phyloP scores from a whole-genome alignment of 2,329 filamentous ascomycete species.

The Fonsecaea nubica region DNA sequence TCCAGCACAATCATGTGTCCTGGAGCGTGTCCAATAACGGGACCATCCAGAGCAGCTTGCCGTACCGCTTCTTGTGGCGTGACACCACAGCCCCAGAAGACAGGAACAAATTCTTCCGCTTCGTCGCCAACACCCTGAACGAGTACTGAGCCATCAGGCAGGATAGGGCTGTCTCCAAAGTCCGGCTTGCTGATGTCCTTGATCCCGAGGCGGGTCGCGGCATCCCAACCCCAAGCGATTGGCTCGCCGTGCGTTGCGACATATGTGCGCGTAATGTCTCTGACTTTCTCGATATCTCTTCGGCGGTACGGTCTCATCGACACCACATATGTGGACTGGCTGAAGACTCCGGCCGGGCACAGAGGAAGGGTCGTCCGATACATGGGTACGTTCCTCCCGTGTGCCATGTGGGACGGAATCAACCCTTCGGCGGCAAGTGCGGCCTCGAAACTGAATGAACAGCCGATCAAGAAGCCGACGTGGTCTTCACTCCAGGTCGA shows the following conservation, averaged over 20 bases:
- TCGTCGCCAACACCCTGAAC: constrained; percentile 38
- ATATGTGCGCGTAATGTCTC: constrained; percentile 63
- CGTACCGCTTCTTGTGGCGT: constrained; percentile 71
- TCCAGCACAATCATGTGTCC: constrained; percentile 69
- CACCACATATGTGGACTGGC: constrained; percentile 62
- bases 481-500: constrained; percentile 64
- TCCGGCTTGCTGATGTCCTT: constrained; percentile 59
- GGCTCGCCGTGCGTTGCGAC: constrained; percentile 68
- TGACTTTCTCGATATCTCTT: constrained; percentile 59
- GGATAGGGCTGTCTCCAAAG: constrained; percentile 61
- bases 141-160: constrained; percentile 46
- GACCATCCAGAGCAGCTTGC: constrained; percentile 60
- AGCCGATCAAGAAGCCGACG: constrained; percentile 68
- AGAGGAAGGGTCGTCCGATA: constrained; percentile 65
- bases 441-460: constrained; percentile 68
- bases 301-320: constrained; percentile 67
- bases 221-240: constrained; percentile 70
- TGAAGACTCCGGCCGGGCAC: constrained; percentile 65
- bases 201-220: constrained; percentile 60
- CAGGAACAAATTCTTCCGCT: constrained; percentile 56
- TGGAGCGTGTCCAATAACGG: constrained; percentile 67
- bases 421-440: constrained; percentile 61
- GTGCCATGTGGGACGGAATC: constrained; percentile 57
- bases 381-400: constrained; percentile 64
- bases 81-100: constrained; percentile 71